These are phyloP conservation scores for Plasmopara halstedii DNA, from an alignment of 352 stramenopile genomes.

Conservation along the genomic window DNA sequence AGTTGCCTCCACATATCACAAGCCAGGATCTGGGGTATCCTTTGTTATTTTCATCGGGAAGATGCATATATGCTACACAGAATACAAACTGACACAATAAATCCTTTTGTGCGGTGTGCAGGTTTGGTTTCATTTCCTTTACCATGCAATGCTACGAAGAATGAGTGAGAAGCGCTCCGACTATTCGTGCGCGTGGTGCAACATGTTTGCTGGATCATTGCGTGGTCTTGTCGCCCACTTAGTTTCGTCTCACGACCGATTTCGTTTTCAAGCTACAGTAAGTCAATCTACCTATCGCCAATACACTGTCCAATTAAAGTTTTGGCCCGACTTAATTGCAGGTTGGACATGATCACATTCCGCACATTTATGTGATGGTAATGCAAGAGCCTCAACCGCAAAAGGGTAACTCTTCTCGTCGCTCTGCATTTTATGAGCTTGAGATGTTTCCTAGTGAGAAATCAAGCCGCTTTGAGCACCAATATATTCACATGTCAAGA, in stretches of 20 bases:
- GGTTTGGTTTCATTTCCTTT: conserved; percentile 83
- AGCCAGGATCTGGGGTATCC: conserved; percentile 25
- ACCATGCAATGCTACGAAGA: conserved; percentile 68
- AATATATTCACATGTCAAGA: conserved; percentile 55
- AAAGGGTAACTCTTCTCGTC: conserved; percentile 13
- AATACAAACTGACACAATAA: neutral
- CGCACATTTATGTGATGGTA: conserved; percentile 78
- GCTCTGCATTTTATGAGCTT: conserved; percentile 44
- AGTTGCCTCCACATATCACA: conserved; percentile 8
- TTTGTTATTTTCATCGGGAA: neutral
- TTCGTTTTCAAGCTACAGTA: conserved; percentile 71
- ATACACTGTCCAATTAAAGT: neutral
- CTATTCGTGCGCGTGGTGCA: conserved; percentile 77
- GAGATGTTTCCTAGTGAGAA: conserved; percentile 41
- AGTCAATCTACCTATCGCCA: neutral
- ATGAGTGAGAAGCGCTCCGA: conserved; percentile 80
- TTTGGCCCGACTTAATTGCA: conserved; percentile 6
- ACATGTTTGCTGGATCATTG: conserved; percentile 70
- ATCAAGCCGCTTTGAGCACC: conserved; percentile 49
- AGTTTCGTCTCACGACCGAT: conserved; percentile 66
- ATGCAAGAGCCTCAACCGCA: conserved; percentile 20
- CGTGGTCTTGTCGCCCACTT: conserved; percentile 67
- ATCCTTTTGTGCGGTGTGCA: conserved; percentile 9
- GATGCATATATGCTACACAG: neutral
- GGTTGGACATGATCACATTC: conserved; percentile 71